Evolutionary conservation across 1,284 basidiomycete genomes (phyloP), one percentile per base, ranked within the genome.

Genomic region (Pseudozyma sp.): DNA sequence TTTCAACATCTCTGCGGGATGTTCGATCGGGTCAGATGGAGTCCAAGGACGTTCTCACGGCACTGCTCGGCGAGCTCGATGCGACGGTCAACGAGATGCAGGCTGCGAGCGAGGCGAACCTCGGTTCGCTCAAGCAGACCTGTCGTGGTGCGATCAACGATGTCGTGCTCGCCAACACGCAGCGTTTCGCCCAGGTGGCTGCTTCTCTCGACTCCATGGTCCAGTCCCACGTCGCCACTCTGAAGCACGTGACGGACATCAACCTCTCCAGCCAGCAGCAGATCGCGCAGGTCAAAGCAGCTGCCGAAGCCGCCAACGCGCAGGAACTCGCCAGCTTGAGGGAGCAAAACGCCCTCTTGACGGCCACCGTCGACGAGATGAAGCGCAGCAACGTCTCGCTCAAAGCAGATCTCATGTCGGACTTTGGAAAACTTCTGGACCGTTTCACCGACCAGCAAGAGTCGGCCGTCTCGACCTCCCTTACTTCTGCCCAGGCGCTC

Each of bases 401-500:
- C 2, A 91, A 90, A 71, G 89, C 90, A 40, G 90, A 92, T 48
- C 85, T 96, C 7, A 85, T 93, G 43, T 88, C 90, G 48, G 90
- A 90, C 39, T 87, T 96, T 59, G 90, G 91, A 0, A 86, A 86
- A 7, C 86, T 94, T 67, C 85, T 96, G 3, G 88, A 88, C 19
- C 90, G 89, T 17, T 94, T 91, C 82, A 88, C 90, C 11, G 86
- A 88, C 30, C 87, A 90, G 48, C 89, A 92, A 35, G 91, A 94
- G 77, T 86, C 88, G 17, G 89, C 89, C n/a, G 86, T 94, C 46
- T 87, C 88, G 19, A 88, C 89, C 13, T 88, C 89, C 0, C 87
- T 93, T 51, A 85, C 85, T 1, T 83, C 85, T 31, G 86, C 92
- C 37, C 87, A 89, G 60, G 85, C 86, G 24, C 89, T 87, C 39